Evolutionary conservation across 139 green algal species (phyloP), one percentile per base, ranked within the genome.

Genomic region (Tetradesmus lagerheimii): DNA sequence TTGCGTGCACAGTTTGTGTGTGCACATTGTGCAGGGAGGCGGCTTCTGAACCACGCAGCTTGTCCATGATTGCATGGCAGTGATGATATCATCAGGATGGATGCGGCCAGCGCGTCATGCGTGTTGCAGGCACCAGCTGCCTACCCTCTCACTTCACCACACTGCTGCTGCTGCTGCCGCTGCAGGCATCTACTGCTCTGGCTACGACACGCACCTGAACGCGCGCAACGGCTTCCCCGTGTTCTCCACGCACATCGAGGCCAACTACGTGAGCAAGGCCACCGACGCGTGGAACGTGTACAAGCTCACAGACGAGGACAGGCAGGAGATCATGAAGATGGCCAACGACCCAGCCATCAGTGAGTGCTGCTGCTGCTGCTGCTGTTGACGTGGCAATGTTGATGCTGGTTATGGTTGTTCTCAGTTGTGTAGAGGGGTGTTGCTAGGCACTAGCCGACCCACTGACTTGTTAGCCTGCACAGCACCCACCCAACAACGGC

Each of bases 211-310:
- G 0, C 81, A 75, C 0, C 95, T 99, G 37, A 99, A 99, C 91
- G 95, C 95, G 16, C 95, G 96, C 80, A 95, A 98, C 88, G 96
- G 96, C 80, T 99, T 99, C 94, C 98, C 98, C 0, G 98, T 99
- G 6, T 99, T 99, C 91, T 93, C 93, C 16, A 99, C 98, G 15
- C 86, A 96, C 91, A 96, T 99, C 14, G 98, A 99, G 94, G 98
- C 98, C 86, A 99, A 99, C 95, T 96, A 96, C 88, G 89, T 99
- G 15, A 89, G 75, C 86, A 97, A 97, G 90, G 95, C 95, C 53
- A 95, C 95, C 45, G 98, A 99, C 88, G 76, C 91, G 31, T 99
- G 95, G 91, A 92, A 95, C 0, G 91, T 94, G 25, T 92, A 94
- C 86, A 91, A 93, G 38, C 94, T 99, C 23, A 99, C 97, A 0